Evolutionary conservation across 441 rosid species (phyloP).

Genomic region (Omphalea diandra): DNA sequence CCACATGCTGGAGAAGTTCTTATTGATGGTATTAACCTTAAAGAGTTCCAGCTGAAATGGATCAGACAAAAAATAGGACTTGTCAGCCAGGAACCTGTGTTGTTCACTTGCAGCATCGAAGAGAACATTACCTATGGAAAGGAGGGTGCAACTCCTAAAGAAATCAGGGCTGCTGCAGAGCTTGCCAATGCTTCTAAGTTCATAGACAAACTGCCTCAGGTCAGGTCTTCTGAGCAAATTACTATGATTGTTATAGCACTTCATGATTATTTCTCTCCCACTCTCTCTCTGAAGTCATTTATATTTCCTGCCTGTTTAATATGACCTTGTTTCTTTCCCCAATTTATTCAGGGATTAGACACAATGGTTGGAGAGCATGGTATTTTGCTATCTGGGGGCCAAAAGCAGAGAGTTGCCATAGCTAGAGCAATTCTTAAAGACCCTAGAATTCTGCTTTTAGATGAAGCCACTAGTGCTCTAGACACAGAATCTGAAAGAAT

Average conservation of each 20-base stretch:
- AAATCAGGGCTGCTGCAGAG: conserved; percentile 61
- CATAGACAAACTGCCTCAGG: too few species aligned
- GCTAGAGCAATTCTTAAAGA: conserved; percentile 70
- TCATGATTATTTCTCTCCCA: too few species aligned
- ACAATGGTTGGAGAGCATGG: conserved; percentile 83
- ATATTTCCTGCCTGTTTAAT: too few species aligned
- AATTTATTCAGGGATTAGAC: conserved; percentile 48
- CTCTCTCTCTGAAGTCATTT: too few species aligned
- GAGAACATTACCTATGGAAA: too few species aligned
- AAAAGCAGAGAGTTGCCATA: conserved; percentile 72
- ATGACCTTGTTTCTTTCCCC: background rate
- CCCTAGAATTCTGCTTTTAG: conserved; percentile 62
- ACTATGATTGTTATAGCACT: too few species aligned
- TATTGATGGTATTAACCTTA: conserved; percentile 58
- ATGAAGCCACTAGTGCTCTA: conserved; percentile 71
- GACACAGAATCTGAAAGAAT: conserved; percentile 66
- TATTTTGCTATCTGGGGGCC: conserved; percentile 68
- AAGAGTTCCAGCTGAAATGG: conserved; percentile 65
- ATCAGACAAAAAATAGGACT: conserved; percentile 65
- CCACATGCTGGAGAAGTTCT: conserved; percentile 64
- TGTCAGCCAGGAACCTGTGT: conserved; percentile 73
- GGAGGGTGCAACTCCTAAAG: too few species aligned
- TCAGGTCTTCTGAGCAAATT: too few species aligned
- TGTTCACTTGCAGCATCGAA: too few species aligned
- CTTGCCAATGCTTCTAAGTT: too few species aligned